These are phyloP conservation scores for Curvularia verruculosa DNA, from an alignment of 2,329 filamentous ascomycete species.

Conservation along the genomic window DNA sequence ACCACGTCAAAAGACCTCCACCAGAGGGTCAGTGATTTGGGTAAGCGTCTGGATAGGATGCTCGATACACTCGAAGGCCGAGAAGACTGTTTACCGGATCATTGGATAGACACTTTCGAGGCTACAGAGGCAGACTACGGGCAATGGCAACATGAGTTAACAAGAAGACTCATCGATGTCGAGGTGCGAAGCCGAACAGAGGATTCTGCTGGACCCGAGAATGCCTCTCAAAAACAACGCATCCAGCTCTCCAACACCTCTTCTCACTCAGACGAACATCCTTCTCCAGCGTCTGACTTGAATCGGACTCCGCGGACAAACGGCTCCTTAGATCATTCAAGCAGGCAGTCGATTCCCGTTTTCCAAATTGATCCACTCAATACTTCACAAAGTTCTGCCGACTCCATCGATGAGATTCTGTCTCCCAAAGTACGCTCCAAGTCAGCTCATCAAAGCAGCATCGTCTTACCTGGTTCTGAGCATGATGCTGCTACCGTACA, in stretches of 20 bases:
- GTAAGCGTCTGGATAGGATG: slow-evolving; percentile 79
- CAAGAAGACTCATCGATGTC: slow-evolving; percentile 72
- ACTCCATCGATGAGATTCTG: slow-evolving; percentile 1
- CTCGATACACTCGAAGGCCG: slow-evolving; percentile 85
- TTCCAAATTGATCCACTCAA: neutral
- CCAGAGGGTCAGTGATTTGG: slow-evolving; percentile 71
- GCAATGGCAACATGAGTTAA: slow-evolving; percentile 80
- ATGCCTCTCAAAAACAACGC: neutral
- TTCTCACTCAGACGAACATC: neutral
- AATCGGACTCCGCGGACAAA: neutral
- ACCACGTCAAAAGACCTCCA: slow-evolving; percentile 68
- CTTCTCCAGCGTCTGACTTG: neutral
- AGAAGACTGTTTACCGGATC: slow-evolving; percentile 81
- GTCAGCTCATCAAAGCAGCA: neutral
- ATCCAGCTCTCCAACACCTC: neutral
- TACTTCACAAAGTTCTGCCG: slow-evolving; percentile 4
- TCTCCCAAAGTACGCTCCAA: slow-evolving; percentile 3
- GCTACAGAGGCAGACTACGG: slow-evolving; percentile 76
- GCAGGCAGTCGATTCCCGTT: neutral
- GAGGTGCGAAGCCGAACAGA: slow-evolving; percentile 53
- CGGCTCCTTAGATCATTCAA: neutral
- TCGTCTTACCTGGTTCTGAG: neutral
- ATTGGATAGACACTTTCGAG: slow-evolving; percentile 89
- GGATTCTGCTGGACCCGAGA: neutral
- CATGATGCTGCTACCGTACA: neutral